phyloP scores from a whole-genome alignment of 305 asterid genomes.

The Solanum hybrid region DNA sequence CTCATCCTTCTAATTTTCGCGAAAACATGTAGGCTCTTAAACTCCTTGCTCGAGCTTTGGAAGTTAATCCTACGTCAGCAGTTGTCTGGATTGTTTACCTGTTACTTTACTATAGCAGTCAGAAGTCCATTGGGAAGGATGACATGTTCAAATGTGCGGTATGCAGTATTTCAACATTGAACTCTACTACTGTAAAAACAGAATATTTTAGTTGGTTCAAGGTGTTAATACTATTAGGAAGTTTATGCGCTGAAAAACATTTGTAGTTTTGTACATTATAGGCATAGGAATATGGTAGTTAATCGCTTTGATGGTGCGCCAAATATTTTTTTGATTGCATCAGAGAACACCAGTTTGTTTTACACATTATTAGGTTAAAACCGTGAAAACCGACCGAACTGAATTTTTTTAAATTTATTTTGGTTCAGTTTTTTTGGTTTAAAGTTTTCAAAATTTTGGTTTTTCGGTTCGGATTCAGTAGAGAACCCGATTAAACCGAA shows the following conservation, averaged over 20 bases:
- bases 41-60: constrained; percentile 39
- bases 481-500: not conserved
- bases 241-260: not conserved
- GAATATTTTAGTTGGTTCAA: not conserved
- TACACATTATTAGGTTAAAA: not conserved
- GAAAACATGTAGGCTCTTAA: constrained; percentile 28
- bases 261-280: not conserved
- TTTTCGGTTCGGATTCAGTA: not conserved
- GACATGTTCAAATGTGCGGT: constrained; percentile 38
- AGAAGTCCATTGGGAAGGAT: constrained; percentile 31
- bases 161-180: constrained; percentile 9
- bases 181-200: not conserved
- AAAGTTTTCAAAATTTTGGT: not conserved
- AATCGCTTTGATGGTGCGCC: not conserved
- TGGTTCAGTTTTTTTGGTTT: not conserved
- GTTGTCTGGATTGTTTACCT: constrained; percentile 40
- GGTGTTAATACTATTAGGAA: not conserved
- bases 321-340: not conserved
- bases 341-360: not conserved
- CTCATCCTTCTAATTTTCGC: not conserved
- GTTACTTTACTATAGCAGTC: constrained; percentile 37
- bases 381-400: not conserved
- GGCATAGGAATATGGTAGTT: not conserved
- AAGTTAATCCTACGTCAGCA: constrained; percentile 25
- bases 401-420: not conserved